A percentile compares a stretch with the other conserved stretches of the same genome.
Conservation (phyloP, 2,329 filamentous ascomycete genomes). For the Xylariaceae sp. region DNA sequence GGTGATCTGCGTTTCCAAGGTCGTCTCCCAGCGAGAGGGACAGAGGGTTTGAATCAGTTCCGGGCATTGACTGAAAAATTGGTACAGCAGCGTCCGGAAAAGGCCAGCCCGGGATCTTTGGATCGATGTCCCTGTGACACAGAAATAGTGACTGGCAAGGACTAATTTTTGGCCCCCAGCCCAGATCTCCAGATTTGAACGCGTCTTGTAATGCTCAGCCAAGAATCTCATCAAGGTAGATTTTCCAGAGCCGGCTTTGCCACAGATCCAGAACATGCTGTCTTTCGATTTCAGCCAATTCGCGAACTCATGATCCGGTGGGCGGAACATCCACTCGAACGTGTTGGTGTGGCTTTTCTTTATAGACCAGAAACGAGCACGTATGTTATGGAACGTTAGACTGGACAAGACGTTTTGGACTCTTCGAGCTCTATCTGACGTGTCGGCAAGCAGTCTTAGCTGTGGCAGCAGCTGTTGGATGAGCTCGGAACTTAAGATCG, state of each 20-base stretch:
- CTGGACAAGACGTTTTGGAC: too few relatives aligned
- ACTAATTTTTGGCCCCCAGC: neutral
- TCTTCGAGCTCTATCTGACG: too few relatives aligned
- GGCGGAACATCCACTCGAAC: slow-evolving; percentile 1
- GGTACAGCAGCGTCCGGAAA: neutral
- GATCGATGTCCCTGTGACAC: neutral
- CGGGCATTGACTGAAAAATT: neutral
- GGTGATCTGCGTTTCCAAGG: neutral
- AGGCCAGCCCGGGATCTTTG: neutral
- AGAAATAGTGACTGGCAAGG: neutral
- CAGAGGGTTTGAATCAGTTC: neutral
- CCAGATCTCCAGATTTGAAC: neutral
- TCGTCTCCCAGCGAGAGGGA: neutral
- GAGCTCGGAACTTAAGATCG: too few relatives aligned
- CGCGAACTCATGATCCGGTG: neutral
- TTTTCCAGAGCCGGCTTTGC: neutral
- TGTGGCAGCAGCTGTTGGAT: too few relatives aligned
- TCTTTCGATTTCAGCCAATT: neutral
- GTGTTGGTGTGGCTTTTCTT: neutral
- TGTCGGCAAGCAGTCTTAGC: too few relatives aligned
- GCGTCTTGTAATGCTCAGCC: neutral
- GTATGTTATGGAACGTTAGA: too few relatives aligned
- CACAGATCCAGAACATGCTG: neutral
- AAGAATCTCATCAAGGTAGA: neutral
- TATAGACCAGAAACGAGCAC: too few relatives aligned